Base-by-base conservation (phyloP, 441 rosid species). In the Adansonia madagascariensis region DNA sequence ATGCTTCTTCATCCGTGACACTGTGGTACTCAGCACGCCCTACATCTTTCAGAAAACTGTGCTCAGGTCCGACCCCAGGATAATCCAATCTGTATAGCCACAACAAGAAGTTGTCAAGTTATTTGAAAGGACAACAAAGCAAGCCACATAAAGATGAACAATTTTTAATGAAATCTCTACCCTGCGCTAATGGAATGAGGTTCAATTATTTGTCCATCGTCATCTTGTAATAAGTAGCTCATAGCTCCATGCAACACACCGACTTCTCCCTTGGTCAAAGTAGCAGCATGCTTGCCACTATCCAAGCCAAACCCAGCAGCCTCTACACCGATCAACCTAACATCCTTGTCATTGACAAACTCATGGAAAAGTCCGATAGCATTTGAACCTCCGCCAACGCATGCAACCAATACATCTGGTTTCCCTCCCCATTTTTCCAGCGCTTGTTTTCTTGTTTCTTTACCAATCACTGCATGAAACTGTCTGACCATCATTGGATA, bases 61-160 rank as follows among this genome's bases (percentile, higher is more conserved):
- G 98, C 88, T 95, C 98, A 0, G 99, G 98, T 83, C 99, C 97
- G 68, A 95, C 98, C 86, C 99, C 97, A 78, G 99, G 99, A 83
- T 92, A 95, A 82, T 93, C 98, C 97, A 93, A 87, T 70, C 98
- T 94, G 80, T 46, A 70, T 18, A 44, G 18, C 61, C 47, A 79
- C 59, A 43, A 35, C 10, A 15, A 15, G 63, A 71, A 64, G 74
- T 73, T 69, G 27, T 1, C 24, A 18, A 10, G 61, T 35, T 64
- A n/a, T 39, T 8, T 44, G 27, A 76, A 22, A 61, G 22, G 6
- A 43, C 1, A 61, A 62, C 49, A 59, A 66, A 66, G 9, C n/a
- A 61, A n/a, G 59, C 43, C 10, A 71, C 9, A 10, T 15, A 15
- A 22, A 14, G 52, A 65, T 47, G 8, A 49, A 49, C 39, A 62